phyloP scores from a whole-genome alignment of 2,329 filamentous ascomycete species.

The Cercospora canescens region DNA sequence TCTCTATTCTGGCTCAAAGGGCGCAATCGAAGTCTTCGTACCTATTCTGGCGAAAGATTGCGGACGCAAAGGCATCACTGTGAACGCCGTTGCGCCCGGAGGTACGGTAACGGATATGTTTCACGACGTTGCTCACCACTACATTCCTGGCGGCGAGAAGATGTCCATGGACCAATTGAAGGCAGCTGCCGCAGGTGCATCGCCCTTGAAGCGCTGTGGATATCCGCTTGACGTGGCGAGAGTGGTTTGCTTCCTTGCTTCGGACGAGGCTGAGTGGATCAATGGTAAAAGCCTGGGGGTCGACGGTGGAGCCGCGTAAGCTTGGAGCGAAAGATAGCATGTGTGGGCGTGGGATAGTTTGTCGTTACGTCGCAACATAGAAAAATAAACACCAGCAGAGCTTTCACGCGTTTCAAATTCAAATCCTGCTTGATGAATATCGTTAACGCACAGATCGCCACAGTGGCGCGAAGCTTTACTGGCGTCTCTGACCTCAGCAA shows the following conservation, averaged over 20 bases:
- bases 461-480: too few relatives aligned
- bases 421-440: too few relatives aligned
- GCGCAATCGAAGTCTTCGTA: constrained; percentile 60
- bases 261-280: constrained; percentile 55
- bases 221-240: constrained; percentile 65
- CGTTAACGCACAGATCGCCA: too few relatives aligned
- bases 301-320: constrained; percentile 6
- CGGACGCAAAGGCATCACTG: constrained; percentile 52
- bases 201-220: constrained; percentile 61
- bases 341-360: too few relatives aligned
- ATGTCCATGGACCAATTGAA: constrained; percentile 37
- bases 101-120: constrained; percentile 60
- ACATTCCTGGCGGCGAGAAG: constrained; percentile 56
- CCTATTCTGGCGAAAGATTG: constrained; percentile 58
- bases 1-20: constrained; percentile 58
- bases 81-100: constrained; percentile 55
- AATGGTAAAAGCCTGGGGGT: constrained; percentile 49
- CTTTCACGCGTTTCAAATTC: too few relatives aligned
- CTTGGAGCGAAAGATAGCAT: neutral
- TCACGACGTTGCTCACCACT: constrained; percentile 60
- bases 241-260: constrained; percentile 58
- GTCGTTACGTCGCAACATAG: too few relatives aligned
- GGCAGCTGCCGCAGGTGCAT: constrained; percentile 46
- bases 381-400: too few relatives aligned
- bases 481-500: too few relatives aligned